Percentiles rank a stretch among this genome's conserved stretches.
These are phyloP conservation scores for Auricularia auricula-judae DNA, from an alignment of 768 basidiomycete genomes.

Conservation along the genomic window DNA sequence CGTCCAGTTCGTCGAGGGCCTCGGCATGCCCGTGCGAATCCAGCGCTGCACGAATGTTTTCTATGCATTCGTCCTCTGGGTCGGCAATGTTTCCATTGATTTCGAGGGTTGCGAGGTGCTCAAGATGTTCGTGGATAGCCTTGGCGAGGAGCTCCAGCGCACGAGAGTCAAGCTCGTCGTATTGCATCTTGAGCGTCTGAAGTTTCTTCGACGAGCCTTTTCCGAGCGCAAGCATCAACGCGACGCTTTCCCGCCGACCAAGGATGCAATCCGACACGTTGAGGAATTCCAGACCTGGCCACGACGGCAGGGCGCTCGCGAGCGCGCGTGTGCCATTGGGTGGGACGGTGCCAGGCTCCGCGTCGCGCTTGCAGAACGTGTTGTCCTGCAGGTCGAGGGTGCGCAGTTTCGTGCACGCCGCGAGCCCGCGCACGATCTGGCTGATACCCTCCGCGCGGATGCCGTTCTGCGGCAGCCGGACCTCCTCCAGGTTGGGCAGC, in stretches of 20 bases:
- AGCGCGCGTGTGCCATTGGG: conserved; percentile 42
- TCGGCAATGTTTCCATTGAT: conserved; percentile 63
- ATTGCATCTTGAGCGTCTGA: conserved; percentile 72
- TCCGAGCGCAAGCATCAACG: conserved; percentile 47
- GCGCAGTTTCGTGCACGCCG: conserved; percentile 52
- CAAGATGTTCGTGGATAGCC: conserved; percentile 50
- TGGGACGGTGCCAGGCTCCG: conserved; percentile 41
- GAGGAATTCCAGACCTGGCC: conserved; percentile 65
- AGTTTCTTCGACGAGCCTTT: conserved; percentile 66
- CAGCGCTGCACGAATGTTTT: conserved; percentile 29
- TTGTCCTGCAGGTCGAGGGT: conserved; percentile 86
- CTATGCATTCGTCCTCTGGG: conserved; percentile 33
- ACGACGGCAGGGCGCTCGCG: conserved; percentile 53
- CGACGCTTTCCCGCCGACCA: conserved; percentile 66
- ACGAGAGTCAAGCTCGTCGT: conserved; percentile 73
- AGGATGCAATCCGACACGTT: conserved; percentile 91
- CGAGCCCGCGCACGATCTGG: conserved; percentile 63
- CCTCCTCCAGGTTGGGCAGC: conserved; percentile 70
- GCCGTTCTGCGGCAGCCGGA: conserved; percentile 96
- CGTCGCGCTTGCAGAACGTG: conserved; percentile 23
- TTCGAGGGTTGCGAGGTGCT: conserved; percentile 57
- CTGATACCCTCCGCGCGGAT: conserved; percentile 88
- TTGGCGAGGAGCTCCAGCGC: conserved; percentile 58
- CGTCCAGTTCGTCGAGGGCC: conserved; percentile 42
- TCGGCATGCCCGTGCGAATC: conserved; percentile 28